Evolutionary conservation across 169 alveolate species (phyloP).

Genomic region (Plasmodium gallinaceum): DNA sequence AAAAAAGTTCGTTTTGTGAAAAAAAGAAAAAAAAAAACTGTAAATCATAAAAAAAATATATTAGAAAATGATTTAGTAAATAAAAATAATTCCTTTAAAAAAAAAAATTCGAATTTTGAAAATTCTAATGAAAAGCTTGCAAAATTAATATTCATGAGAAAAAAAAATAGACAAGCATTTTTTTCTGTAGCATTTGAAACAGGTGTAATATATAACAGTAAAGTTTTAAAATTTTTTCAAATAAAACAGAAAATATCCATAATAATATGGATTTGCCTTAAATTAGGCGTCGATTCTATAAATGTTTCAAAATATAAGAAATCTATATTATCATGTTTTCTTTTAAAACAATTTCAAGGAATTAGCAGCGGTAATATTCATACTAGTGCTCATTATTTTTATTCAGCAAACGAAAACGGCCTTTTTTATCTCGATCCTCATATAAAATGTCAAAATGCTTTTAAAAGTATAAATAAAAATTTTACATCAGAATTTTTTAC

Average conservation of each 20-base stretch:
- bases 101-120: not conserved
- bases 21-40: conserved; percentile 30
- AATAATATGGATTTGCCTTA: conserved; percentile 70
- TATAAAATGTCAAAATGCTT: conserved; percentile 77
- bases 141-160: conserved; percentile 12
- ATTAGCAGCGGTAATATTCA: conserved; percentile 78
- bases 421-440: conserved; percentile 82
- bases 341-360: conserved; percentile 78
- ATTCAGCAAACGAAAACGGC: conserved; percentile 74
- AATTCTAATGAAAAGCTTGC: not conserved
- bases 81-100: not conserved
- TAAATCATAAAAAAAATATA: not conserved
- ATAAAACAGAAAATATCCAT: conserved; percentile 46
- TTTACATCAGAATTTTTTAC: conserved; percentile 38
- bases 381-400: conserved; percentile 78
- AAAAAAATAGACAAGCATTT: conserved; percentile 41
- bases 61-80: not conserved
- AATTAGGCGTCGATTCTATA: conserved; percentile 56
- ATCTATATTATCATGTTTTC: conserved; percentile 73
- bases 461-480: conserved; percentile 23
- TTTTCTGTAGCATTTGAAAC: conserved; percentile 65
- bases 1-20: conserved; percentile 49
- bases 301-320: conserved; percentile 63
- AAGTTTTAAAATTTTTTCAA: conserved; percentile 64
- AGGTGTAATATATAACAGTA: conserved; percentile 57